Percentiles rank a stretch among this genome's conserved stretches.
These are phyloP conservation scores for Alternaria brassicae DNA, from an alignment of 2,329 filamentous ascomycete genomes.

Conservation along the genomic window DNA sequence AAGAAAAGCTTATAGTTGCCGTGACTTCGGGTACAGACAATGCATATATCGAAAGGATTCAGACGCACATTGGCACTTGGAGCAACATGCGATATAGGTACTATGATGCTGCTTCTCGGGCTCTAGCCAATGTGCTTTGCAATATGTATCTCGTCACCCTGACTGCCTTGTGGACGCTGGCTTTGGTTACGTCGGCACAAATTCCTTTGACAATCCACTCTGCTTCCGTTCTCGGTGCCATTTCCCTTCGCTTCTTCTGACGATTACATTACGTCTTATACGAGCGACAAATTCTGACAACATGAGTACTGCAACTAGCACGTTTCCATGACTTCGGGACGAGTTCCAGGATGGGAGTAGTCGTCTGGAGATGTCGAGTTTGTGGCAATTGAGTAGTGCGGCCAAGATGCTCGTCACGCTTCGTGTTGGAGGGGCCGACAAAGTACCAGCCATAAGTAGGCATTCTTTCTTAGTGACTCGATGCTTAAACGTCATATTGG, in stretches of 20 bases:
- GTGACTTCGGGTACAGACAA: neutral
- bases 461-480: neutral
- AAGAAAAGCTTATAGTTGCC: neutral
- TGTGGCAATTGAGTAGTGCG: neutral
- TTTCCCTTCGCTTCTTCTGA: neutral
- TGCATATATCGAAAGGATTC: neutral
- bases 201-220: neutral
- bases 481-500: neutral
- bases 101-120: neutral
- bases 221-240: neutral
- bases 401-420: constrained; percentile 1
- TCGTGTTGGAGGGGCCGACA: constrained; percentile 1
- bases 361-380: neutral
- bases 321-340: neutral
- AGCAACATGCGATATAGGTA: neutral
- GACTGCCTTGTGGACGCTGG: neutral
- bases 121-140: neutral
- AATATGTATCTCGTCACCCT: neutral
- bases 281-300: neutral
- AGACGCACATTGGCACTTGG: neutral
- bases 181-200: neutral
- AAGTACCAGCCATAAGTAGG: neutral
- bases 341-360: neutral
- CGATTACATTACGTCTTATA: neutral
- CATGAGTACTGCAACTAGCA: neutral